A percentile compares a stretch with the other conserved stretches of the same genome.
These are phyloP conservation scores for Discostella pseudostelligera DNA, from an alignment of 108 stramenopile species.

Conservation along the genomic window DNA sequence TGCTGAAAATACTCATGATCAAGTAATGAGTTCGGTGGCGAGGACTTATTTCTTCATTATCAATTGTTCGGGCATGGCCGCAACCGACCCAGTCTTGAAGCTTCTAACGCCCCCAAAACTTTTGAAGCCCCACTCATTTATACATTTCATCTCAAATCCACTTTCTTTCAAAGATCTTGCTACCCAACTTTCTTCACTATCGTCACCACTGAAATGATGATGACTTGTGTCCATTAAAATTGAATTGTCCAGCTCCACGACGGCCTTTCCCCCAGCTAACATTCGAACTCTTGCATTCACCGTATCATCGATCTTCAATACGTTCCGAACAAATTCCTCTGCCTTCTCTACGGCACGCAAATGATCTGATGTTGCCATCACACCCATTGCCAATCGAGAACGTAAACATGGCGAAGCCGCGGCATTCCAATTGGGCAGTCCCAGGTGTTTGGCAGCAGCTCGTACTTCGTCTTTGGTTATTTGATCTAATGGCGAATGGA, in stretches of 20 bases:
- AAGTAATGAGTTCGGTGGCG: background rate
- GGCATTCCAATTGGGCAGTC: slow-evolving; percentile 87
- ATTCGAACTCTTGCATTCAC: slow-evolving; percentile 70
- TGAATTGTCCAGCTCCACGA: slow-evolving; percentile 69
- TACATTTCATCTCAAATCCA: slow-evolving; percentile 33
- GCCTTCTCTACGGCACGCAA: slow-evolving; percentile 71
- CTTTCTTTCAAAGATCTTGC: slow-evolving; percentile 10
- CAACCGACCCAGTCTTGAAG: slow-evolving; percentile 45
- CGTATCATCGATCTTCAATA: slow-evolving; percentile 48
- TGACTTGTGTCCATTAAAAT: slow-evolving; percentile 9
- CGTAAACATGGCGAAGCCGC: slow-evolving; percentile 93
- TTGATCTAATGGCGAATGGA: slow-evolving; percentile 72
- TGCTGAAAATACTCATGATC: too few species aligned
- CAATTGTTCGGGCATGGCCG: slow-evolving; percentile 17
- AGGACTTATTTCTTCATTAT: background rate
- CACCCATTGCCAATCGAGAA: slow-evolving; percentile 89
- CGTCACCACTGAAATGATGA: background rate
- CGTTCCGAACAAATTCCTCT: slow-evolving; percentile 57
- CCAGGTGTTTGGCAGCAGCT: slow-evolving; percentile 61
- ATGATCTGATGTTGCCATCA: slow-evolving; percentile 70
- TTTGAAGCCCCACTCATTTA: slow-evolving; percentile 38
- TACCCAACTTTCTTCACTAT: background rate
- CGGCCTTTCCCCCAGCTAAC: slow-evolving; percentile 56
- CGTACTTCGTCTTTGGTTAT: slow-evolving; percentile 81
- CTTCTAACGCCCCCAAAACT: slow-evolving; percentile 33